These are phyloP conservation scores for Anisodus acutangulus DNA, from an alignment of 257 asterid species.

Conservation along the genomic window DNA sequence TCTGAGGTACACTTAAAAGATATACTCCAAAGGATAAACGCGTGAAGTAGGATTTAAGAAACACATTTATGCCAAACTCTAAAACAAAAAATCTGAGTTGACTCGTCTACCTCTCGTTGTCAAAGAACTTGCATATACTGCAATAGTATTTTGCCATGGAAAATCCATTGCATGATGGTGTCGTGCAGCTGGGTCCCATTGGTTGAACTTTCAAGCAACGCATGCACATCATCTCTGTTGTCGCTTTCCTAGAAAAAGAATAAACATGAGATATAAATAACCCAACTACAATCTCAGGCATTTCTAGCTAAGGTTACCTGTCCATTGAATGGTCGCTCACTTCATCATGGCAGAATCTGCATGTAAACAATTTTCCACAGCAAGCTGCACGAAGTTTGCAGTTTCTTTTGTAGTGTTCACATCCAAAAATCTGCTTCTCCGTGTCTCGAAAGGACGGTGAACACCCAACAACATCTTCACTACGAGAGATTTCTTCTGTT, in stretches of 20 bases:
- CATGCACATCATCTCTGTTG: constrained; percentile 57
- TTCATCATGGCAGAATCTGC: constrained; percentile 56
- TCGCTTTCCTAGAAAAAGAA: constrained; percentile 45
- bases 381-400: constrained; percentile 57
- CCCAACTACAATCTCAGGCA: neutral
- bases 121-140: constrained; percentile 53
- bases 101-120: constrained; percentile 52
- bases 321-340: constrained; percentile 56
- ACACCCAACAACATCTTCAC: constrained; percentile 40
- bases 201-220: constrained; percentile 51
- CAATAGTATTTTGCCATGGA: constrained; percentile 57
- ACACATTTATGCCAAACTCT: neutral
- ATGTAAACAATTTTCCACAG: constrained; percentile 51
- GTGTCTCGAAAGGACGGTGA: constrained; percentile 49
- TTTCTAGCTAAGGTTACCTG: constrained; percentile 35
- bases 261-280: constrained; percentile 17
- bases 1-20: neutral
- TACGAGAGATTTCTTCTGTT: constrained; percentile 38
- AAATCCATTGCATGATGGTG: constrained; percentile 56
- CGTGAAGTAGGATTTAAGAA: neutral
- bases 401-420: constrained; percentile 56
- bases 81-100: constrained; percentile 13
- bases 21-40: neutral
- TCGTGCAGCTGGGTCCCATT: constrained; percentile 49
- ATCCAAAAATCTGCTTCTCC: constrained; percentile 46